A percentile compares a stretch with the other conserved stretches of the same genome.
These are phyloP conservation scores for Hypoxylon trugodes DNA, from an alignment of 495 filamentous ascomycete genomes.

Conservation along the genomic window DNA sequence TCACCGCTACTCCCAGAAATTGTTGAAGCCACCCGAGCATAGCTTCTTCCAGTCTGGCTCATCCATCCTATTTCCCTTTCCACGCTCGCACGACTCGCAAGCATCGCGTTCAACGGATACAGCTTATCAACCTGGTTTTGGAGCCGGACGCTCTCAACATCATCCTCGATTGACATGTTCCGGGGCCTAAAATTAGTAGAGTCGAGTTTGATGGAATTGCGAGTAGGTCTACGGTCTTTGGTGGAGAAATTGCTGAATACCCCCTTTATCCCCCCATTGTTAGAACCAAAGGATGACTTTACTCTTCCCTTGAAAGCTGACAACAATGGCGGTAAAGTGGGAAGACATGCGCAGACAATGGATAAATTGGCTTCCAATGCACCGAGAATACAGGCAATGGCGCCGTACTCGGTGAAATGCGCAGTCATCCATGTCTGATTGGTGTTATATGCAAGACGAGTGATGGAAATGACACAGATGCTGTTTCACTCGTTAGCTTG, in stretches of 20 bases:
- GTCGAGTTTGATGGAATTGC: constrained; percentile 1
- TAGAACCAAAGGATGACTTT: neutral
- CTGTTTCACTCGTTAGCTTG: neutral
- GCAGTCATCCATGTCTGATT: neutral
- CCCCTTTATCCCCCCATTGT: neutral
- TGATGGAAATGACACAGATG: constrained; percentile 2
- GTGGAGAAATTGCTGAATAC: constrained; percentile 7
- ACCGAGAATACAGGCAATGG: neutral
- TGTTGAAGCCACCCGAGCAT: neutral
- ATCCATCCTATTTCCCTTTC: constrained; percentile 1
- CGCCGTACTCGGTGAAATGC: constrained; percentile 4
- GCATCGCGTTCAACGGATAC: constrained; percentile 3
- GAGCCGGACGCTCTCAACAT: constrained; percentile 1
- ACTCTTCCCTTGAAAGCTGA: neutral
- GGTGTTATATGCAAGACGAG: constrained; percentile 2
- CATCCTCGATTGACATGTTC: neutral
- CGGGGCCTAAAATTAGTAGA: neutral
- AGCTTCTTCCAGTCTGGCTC: neutral
- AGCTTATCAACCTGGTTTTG: constrained; percentile 12
- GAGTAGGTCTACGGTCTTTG: neutral
- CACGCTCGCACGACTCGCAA: neutral
- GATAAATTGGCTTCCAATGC: constrained; percentile 3
- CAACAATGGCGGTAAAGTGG: neutral
- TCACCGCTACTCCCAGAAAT: constrained; percentile 4
- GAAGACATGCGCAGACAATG: constrained; percentile 1